phyloP scores from a whole-genome alignment of 2,329 filamentous ascomycete species.

The Sporothrix phasma region DNA sequence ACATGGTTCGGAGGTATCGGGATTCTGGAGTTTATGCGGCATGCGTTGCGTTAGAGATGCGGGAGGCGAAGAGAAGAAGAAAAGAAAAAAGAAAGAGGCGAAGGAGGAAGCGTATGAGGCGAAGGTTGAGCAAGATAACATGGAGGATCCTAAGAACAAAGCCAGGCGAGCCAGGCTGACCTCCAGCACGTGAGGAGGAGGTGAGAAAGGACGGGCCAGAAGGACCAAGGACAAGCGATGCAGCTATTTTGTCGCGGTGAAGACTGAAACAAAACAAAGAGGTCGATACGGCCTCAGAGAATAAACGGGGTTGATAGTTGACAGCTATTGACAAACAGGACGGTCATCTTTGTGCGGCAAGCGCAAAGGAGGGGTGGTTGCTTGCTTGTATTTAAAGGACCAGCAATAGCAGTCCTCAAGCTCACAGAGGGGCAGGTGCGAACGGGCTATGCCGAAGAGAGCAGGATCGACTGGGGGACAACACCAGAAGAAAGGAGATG shows the following conservation, averaged over 20 bases:
- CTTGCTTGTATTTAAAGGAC: constrained; percentile 1
- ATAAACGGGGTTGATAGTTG: neutral
- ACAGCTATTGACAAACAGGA: neutral
- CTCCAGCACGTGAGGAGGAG: neutral
- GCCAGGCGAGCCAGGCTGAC: neutral
- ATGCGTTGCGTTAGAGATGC: neutral
- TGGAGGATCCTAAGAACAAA: neutral
- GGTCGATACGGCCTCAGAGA: neutral
- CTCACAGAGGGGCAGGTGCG: neutral
- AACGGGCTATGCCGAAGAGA: constrained; percentile 2
- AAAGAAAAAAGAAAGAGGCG: neutral
- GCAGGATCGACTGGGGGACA: neutral
- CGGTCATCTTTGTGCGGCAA: neutral
- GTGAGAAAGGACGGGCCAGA: neutral
- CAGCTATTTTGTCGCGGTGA: neutral
- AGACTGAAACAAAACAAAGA: neutral
- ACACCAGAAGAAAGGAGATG: neutral
- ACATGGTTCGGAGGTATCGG: neutral
- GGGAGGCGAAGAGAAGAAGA: neutral
- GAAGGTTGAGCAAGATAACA: neutral
- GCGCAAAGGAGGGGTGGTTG: constrained; percentile 1
- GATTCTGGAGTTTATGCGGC: neutral
- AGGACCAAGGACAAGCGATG: neutral
- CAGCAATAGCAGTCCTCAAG: neutral
- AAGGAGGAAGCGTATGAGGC: neutral